phyloP scores from a whole-genome alignment of 1,139 yeast species.

The Zhuliangozyma blackwelliae region DNA sequence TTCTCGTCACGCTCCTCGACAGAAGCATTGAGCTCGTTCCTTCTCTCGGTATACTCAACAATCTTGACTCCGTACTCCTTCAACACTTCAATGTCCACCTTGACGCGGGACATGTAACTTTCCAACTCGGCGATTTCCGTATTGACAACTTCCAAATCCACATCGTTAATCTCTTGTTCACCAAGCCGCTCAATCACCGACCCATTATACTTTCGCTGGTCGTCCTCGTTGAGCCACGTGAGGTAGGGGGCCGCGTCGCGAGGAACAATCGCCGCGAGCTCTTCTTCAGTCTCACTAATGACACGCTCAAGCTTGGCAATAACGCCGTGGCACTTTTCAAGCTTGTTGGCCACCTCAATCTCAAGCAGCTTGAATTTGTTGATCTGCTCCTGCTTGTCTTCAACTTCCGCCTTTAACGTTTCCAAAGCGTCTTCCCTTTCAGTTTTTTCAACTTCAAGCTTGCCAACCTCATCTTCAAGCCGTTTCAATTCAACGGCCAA shows the following conservation, averaged over 20 bases:
- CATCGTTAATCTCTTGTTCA: conserved; percentile 48
- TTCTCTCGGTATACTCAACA: conserved; percentile 59
- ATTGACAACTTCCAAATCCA: conserved; percentile 50
- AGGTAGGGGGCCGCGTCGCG: conserved; percentile 52
- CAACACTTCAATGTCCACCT: conserved; percentile 70
- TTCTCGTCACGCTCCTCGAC: conserved; percentile 64
- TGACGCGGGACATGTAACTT: conserved; percentile 51
- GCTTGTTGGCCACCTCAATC: conserved; percentile 59
- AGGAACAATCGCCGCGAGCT: conserved; percentile 37
- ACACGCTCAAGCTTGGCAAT: conserved; percentile 40
- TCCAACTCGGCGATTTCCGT: conserved; percentile 54
- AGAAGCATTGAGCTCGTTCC: conserved; percentile 63
- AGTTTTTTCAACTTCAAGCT: conserved; percentile 25
- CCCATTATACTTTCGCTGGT: conserved; percentile 30
- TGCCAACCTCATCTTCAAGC: conserved; percentile 23
- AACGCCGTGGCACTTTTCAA: conserved; percentile 52
- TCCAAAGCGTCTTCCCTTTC: conserved; percentile 34
- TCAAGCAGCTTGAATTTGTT: conserved; percentile 65
- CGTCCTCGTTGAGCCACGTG: conserved; percentile 45
- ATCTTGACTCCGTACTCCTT: conserved; percentile 72
- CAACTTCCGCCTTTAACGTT: conserved; percentile 41
- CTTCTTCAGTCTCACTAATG: conserved; percentile 32
- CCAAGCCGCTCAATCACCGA: conserved; percentile 37
- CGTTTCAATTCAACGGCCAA: conserved; percentile 31
- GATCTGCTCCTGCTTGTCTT: conserved; percentile 48